Conservation (phyloP, 345 rosid species). For the Melaleuca quinquenervia region DNA sequence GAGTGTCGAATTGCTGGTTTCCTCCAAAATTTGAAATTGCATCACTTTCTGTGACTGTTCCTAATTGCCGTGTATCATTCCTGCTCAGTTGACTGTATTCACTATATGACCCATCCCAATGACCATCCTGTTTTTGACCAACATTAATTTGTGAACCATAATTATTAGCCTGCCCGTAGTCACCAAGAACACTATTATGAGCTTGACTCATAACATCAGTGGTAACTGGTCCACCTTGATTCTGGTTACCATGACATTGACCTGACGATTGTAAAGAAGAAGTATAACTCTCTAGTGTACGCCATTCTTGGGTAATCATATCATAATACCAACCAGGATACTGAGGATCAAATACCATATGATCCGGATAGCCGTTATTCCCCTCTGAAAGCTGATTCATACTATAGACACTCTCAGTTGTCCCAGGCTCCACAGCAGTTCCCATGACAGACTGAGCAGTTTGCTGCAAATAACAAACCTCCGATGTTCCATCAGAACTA, state of each 20-base stretch:
- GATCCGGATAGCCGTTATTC: constrained; percentile 75
- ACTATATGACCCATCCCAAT: constrained; percentile 41
- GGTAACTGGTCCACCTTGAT: constrained; percentile 42
- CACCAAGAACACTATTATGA: constrained; percentile 20
- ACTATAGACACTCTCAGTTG: constrained; percentile 41
- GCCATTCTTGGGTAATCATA: constrained; percentile 62
- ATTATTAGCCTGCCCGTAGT: constrained; percentile 28
- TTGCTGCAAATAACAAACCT: constrained; percentile 53
- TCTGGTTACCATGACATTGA: constrained; percentile 38
- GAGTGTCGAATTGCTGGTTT: constrained; percentile 32
- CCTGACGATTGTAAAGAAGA: constrained; percentile 32
- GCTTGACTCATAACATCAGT: constrained; percentile 19
- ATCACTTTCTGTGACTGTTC: constrained; percentile 19
- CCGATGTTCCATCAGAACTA: constrained; percentile 34
- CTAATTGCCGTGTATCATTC: constrained; percentile 38
- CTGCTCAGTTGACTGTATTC: constrained; percentile 27
- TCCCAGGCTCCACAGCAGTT: constrained; percentile 31
- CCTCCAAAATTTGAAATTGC: constrained; percentile 26
- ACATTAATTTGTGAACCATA: constrained; percentile 25
- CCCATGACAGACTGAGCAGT: constrained; percentile 41
- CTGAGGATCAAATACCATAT: constrained; percentile 81
- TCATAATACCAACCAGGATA: constrained; percentile 97
- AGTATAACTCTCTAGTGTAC: constrained; percentile 53
- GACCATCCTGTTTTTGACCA: constrained; percentile 27
- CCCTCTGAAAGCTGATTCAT: constrained; percentile 62